These are phyloP conservation scores for Phaeoacremonium minimum DNA, from an alignment of 2,329 filamentous ascomycete species.

Conservation along the genomic window DNA sequence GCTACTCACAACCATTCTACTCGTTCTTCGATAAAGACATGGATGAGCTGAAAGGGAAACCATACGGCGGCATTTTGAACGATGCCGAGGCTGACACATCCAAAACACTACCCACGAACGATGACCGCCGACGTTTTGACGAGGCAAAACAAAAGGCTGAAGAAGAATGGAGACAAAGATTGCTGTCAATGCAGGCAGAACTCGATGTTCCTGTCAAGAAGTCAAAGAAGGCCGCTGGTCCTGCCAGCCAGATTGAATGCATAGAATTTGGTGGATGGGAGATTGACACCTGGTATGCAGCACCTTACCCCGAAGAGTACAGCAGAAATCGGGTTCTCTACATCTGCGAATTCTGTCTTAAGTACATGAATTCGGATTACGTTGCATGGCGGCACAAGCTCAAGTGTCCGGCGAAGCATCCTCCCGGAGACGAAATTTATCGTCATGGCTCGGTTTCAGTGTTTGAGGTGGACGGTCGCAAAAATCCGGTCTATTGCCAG, in stretches of 20 bases:
- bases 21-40: slow-evolving; percentile 85
- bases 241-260: slow-evolving; percentile 94
- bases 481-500: slow-evolving; percentile 97
- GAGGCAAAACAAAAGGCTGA: slow-evolving; percentile 87
- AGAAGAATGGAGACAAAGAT: slow-evolving; percentile 77
- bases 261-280: slow-evolving; percentile 98
- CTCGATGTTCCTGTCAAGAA: slow-evolving; percentile 60
- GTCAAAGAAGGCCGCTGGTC: slow-evolving; percentile 72
- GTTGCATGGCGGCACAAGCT: slow-evolving; percentile 97
- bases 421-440: slow-evolving; percentile 96
- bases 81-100: slow-evolving; percentile 89
- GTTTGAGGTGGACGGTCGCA: slow-evolving; percentile 95
- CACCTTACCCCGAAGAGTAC: slow-evolving; percentile 97
- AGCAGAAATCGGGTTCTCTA: slow-evolving; percentile 95
- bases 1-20: slow-evolving; percentile 76
- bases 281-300: slow-evolving; percentile 98
- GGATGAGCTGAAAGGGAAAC: slow-evolving; percentile 86
- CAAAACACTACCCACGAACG: slow-evolving; percentile 74
- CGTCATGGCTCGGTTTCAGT: slow-evolving; percentile 86
- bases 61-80: slow-evolving; percentile 88
- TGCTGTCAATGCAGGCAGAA: slow-evolving; percentile 56
- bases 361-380: slow-evolving; percentile 99
- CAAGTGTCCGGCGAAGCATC: slow-evolving; percentile 95
- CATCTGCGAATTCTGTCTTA: slow-evolving; percentile 98
- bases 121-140: slow-evolving; percentile 84